Evolutionary conservation across 2,329 filamentous ascomycete species (phyloP), one percentile per base, ranked within the genome.

Genomic region (Raffaelea ambrosiae): DNA sequence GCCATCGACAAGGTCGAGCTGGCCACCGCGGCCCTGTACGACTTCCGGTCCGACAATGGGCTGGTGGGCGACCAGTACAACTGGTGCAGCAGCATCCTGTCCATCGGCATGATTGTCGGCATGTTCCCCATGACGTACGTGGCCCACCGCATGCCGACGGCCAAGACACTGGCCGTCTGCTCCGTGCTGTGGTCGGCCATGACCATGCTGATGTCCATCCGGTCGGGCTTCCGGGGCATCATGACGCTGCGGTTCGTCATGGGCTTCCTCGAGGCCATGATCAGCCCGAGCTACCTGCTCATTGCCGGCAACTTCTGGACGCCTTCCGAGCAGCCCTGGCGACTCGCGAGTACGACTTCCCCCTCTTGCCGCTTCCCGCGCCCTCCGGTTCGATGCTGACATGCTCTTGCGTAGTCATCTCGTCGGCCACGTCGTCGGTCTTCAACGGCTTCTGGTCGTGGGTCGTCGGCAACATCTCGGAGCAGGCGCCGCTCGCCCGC

Each of bases 391-490:
- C n/a, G n/a, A n/a, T n/a, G n/a, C n/a, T n/a, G n/a, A n/a, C n/a
- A n/a, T n/a, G n/a, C n/a, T n/a, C n/a, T n/a, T n/a, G n/a, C n/a
- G n/a, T n/a, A n/a, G 31, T 33, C 9, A 33, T 33, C 16, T 33
- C 16, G 9, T 9, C 31, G 9, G 9, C 9, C 31, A 9, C 16
- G 9, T 33, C 31, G 9, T 33, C 31, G 9, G 16, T 33, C 16
- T 9, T 33, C 31, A 33, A 33, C 35, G 51, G 51, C 31, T 50
- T 51, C 18, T 43, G 47, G 58, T 63, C 75, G 0, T 83, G 77
- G 48, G 79, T 72, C 0, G 82, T 83, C 41, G 79, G 80, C 1
- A 69, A 80, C 52, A 79, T 79, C 53, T 66, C 69, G 35, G 77
- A 75, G 14, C 64, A 68, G 1, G 66, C 84, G 19, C 67, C 73